phyloP scores from a whole-genome alignment of 2,329 filamentous ascomycete genomes.

The Colletotrichum limetticola region DNA sequence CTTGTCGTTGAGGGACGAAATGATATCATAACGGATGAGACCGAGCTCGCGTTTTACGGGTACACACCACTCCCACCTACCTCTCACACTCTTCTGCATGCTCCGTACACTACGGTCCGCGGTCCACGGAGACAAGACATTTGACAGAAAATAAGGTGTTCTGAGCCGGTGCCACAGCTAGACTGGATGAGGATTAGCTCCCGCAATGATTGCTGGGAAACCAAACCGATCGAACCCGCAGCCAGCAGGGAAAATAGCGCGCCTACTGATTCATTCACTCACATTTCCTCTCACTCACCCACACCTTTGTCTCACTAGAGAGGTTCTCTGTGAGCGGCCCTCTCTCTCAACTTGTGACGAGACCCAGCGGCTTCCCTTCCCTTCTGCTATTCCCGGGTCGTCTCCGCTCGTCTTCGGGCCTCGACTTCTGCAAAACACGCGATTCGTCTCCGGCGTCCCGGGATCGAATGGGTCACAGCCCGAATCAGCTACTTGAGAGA shows the following conservation, averaged over 20 bases:
- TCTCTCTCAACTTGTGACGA: not conserved
- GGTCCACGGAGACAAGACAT: not conserved
- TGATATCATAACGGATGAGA: slow-evolving; percentile 23
- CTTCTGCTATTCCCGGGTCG: slow-evolving; percentile 20
- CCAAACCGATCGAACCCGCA: not conserved
- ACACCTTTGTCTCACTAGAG: not conserved
- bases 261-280: not conserved
- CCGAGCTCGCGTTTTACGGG: not conserved
- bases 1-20: not conserved
- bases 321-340: not conserved
- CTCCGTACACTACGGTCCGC: not conserved
- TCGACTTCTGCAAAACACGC: slow-evolving; percentile 11
- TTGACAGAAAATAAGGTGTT: slow-evolving; percentile 9
- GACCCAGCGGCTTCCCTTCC: not conserved
- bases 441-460: slow-evolving; percentile 25
- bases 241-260: slow-evolving; percentile 9
- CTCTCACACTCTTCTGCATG: not conserved
- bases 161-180: not conserved
- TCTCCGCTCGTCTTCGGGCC: slow-evolving; percentile 22
- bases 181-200: not conserved
- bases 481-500: too few relatives aligned
- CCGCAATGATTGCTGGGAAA: not conserved
- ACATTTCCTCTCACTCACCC: not conserved
- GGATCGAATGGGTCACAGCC: not conserved
- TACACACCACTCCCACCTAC: not conserved